Evolutionary conservation across 164 flowering plant species (phyloP), one percentile per base, ranked within the genome.

Genomic region (Tetrastigma voinierianum): DNA sequence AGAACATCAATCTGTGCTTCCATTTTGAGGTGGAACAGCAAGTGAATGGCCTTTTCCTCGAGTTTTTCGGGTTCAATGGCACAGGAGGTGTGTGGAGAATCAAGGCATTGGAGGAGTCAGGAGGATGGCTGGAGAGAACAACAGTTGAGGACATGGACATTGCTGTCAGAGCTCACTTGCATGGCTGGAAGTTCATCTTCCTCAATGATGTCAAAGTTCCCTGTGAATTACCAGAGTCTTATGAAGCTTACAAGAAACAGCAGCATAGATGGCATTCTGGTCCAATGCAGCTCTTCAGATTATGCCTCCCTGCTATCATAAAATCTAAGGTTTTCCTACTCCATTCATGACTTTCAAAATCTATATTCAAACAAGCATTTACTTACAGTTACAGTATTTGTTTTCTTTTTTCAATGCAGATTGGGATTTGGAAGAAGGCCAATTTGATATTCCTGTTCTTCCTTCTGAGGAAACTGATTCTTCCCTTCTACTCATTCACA

Each of bases 11-110:
- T 53, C 68, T 90, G 16, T 84, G 89, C 74, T 90, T 87, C 79
- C 95, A 89, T 70, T 89, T 89, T 69, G 95, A 87, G 74, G 95
- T 89, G 59, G 95, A 89, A 64, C 95, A 89, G 77, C 95, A 89
- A 80, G 95, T 87, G 12, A 89, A 87, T 78, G 94, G 94, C 1
- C n/a, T 67, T 10, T 89, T 83, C 65, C 78, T 89, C 57, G 77
- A 82, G 51, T 89, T 87, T 78, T 89, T 89, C 23, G 91, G 94
- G n/a, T 89, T 89, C 87, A 88, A 88, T 62, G 91, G 94, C 59
- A 88, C 91, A 4, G 91, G 90, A 1, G 89, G 91, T n/a, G 89
- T 88, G 10, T 88, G 93, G 93, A 86, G 93, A 68, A 85, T 85
- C 55, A 86, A 82, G 75, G 89, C 93, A 3, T 72, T 88, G 40